Evolutionary conservation across 495 filamentous ascomycete species (phyloP).

Genomic region (Terfezia boudieri): DNA sequence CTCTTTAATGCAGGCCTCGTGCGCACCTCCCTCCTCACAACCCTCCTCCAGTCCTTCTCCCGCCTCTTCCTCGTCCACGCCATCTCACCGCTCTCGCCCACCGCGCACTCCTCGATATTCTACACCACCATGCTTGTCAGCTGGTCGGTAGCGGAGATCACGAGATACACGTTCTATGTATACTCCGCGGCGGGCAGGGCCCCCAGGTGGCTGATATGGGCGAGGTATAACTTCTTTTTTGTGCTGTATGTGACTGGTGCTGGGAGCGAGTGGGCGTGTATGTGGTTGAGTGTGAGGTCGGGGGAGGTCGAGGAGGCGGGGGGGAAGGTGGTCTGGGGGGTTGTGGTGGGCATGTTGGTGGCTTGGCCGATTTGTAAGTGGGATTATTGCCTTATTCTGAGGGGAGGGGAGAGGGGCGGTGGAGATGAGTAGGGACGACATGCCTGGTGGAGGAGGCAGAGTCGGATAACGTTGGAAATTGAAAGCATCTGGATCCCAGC

Average conservation of each 20-base stretch:
- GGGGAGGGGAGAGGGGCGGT: too few species aligned
- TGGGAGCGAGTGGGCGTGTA: conserved; percentile 56
- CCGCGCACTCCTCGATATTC: conserved; percentile 25
- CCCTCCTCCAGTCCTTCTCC: conserved; percentile 64
- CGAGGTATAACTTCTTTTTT: conserved; percentile 84
- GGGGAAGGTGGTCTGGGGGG: not conserved
- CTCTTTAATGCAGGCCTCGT: conserved; percentile 36
- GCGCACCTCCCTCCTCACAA: conserved; percentile 63
- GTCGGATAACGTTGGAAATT: too few species aligned
- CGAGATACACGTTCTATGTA: conserved; percentile 75
- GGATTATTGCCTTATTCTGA: too few species aligned
- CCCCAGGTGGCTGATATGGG: conserved; percentile 50
- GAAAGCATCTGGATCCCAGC: too few species aligned
- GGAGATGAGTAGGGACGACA: too few species aligned
- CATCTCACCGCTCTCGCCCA: conserved; percentile 44
- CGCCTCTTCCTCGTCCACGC: conserved; percentile 73
- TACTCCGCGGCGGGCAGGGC: conserved; percentile 37
- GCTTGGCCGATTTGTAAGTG: conserved; percentile 64
- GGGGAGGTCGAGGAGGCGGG: conserved; percentile 22
- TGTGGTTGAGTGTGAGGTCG: conserved; percentile 39
- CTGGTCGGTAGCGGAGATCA: conserved; percentile 69
- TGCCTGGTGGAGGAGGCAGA: too few species aligned
- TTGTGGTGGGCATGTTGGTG: conserved; percentile 34
- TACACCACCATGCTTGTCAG: conserved; percentile 56
- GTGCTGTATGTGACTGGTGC: conserved; percentile 85